These are phyloP conservation scores for Plasmodium relictum DNA, from an alignment of 169 alveolate genomes.

Conservation along the genomic window DNA sequence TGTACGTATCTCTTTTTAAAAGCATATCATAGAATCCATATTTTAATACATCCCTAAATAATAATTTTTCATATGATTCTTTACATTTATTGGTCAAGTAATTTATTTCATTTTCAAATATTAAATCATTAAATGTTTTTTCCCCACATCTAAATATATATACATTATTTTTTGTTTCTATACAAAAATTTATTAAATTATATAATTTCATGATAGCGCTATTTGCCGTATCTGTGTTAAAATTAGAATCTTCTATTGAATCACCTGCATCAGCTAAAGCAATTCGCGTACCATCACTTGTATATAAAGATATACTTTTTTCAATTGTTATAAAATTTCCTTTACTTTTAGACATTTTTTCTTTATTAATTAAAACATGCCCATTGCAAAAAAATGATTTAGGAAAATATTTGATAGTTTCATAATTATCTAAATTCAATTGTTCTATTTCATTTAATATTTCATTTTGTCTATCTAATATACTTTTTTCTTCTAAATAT, in stretches of 20 bases:
- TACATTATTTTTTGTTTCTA: conserved; percentile 82
- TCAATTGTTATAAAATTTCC: conserved; percentile 98
- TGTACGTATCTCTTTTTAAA: conserved; percentile 36
- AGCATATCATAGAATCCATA: conserved; percentile 88
- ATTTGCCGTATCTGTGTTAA: conserved; percentile 90
- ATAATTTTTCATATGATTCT: conserved; percentile 85
- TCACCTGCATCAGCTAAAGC: conserved; percentile 99
- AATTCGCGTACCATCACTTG: conserved; percentile 98
- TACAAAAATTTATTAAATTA: conserved; percentile 81
- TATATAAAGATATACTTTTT: conserved; percentile 93
- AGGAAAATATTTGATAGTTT: conserved; percentile 88
- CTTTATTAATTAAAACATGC: conserved; percentile 95
- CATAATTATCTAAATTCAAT: conserved; percentile 14
- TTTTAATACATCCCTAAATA: conserved; percentile 92
- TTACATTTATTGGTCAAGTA: conserved; percentile 85
- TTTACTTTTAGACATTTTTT: conserved; percentile 97
- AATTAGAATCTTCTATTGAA: conserved; percentile 96
- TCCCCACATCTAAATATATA: conserved; percentile 78
- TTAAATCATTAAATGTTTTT: conserved; percentile 80
- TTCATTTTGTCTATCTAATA: conserved; percentile 61
- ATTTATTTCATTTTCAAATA: conserved; percentile 89
- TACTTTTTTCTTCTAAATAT: conserved; percentile 37
- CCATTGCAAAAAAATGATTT: conserved; percentile 98
- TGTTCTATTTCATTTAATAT: conserved; percentile 55
- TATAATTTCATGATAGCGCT: conserved; percentile 89